Evolutionary conservation across 1,284 basidiomycete genomes (phyloP).

Genomic region (Malassezia psittaci): DNA sequence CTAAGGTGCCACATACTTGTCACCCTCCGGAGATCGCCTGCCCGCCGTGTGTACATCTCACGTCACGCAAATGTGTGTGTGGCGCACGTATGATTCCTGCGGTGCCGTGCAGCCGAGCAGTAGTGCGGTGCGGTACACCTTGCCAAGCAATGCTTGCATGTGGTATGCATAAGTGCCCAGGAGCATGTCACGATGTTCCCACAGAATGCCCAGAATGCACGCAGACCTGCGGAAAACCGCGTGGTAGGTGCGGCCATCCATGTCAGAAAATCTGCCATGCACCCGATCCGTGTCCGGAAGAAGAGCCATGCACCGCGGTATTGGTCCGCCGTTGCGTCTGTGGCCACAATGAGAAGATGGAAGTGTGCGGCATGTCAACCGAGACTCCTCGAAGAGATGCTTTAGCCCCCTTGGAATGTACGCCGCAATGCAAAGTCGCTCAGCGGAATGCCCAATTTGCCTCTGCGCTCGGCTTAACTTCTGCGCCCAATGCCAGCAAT

Average conservation of each 20-base stretch:
- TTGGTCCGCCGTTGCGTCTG: conserved; percentile 38
- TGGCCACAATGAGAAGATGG: conserved; percentile 34
- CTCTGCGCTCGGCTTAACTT: conserved; percentile 39
- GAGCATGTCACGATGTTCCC: conserved; percentile 33
- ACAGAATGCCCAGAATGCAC: conserved; percentile 35
- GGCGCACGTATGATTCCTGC: conserved; percentile 37
- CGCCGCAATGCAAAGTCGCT: conserved; percentile 32
- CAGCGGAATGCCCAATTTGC: conserved; percentile 45
- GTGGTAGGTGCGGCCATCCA: conserved; percentile 35
- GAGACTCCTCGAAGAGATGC: not conserved
- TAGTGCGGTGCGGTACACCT: conserved; percentile 33
- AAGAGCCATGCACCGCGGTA: conserved; percentile 34
- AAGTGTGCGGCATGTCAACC: conserved; percentile 14
- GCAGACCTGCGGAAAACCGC: conserved; percentile 39
- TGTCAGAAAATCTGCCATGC: conserved; percentile 41
- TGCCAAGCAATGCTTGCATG: conserved; percentile 38
- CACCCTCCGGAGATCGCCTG: conserved; percentile 36
- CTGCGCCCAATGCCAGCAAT: conserved; percentile 20
- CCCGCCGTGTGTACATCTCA: conserved; percentile 44
- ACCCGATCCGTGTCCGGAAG: conserved; percentile 35
- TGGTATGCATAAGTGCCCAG: conserved; percentile 37
- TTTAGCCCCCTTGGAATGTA: conserved; percentile 28
- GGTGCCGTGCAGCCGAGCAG: conserved; percentile 38
- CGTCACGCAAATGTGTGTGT: conserved; percentile 37
- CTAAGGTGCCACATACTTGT: conserved; percentile 41